Evolutionary conservation across 306 rosid species (phyloP).

Genomic region (Coriaria nepalensis): DNA sequence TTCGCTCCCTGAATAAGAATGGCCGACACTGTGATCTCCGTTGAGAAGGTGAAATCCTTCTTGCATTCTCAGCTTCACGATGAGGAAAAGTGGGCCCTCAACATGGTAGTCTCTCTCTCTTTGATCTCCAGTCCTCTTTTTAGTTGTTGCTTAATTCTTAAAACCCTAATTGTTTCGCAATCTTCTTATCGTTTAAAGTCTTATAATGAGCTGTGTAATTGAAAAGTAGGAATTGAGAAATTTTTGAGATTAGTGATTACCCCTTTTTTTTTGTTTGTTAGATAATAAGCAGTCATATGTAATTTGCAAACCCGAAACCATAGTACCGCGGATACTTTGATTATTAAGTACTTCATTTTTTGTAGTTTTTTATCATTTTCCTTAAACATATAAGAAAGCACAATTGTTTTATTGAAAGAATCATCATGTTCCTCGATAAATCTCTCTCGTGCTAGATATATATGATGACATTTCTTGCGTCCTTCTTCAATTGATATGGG

Average conservation of each 20-base stretch:
- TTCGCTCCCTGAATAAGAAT: conserved; percentile 21
- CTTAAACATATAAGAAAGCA: too few relatives aligned
- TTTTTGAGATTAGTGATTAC: not conserved
- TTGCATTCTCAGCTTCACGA: conserved; percentile 45
- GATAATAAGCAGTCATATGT: not conserved
- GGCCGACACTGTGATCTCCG: conserved; percentile 40
- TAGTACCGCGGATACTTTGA: not conserved
- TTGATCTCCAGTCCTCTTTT: not conserved
- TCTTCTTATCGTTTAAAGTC: not conserved
- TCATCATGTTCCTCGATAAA: too few relatives aligned
- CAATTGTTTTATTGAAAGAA: too few relatives aligned
- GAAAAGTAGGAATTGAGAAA: not conserved
- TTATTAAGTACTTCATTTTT: not conserved
- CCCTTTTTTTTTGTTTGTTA: not conserved
- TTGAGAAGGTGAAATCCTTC: conserved; percentile 46
- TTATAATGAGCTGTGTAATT: not conserved
- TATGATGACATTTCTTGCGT: too few relatives aligned
- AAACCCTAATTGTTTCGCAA: not conserved
- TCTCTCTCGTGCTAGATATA: too few relatives aligned
- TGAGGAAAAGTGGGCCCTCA: conserved; percentile 75
- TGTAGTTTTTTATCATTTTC: not conserved
- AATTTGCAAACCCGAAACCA: not conserved
- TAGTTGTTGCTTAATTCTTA: not conserved
- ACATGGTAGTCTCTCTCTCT: conserved; percentile 32
- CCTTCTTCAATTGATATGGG: too few relatives aligned